Evolutionary conservation across 163 green algal genomes (phyloP).

Genomic region (Scenedesmus sp.): DNA sequence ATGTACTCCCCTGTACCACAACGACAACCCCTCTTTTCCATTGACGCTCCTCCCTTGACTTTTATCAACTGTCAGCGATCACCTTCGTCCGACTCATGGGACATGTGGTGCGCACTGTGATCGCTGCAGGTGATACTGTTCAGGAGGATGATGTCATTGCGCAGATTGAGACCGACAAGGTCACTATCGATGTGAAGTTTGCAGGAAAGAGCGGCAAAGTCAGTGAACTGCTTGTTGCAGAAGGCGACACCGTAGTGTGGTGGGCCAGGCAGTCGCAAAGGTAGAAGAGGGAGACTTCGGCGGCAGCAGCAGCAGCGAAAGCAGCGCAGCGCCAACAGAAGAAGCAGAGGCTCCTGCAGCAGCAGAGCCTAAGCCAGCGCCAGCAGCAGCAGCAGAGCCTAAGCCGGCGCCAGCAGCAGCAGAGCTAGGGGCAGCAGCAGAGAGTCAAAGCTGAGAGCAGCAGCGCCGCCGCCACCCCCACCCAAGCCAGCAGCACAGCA

Average conservation of each 20-base stretch:
- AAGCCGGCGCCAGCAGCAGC: slow-evolving; percentile 1
- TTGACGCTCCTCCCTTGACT: too few species aligned
- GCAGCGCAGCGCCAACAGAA: not conserved
- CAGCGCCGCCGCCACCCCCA: not conserved
- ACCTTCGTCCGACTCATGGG: too few species aligned
- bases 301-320: slow-evolving; percentile 31
- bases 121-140: slow-evolving; percentile 83
- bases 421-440: slow-evolving; percentile 1
- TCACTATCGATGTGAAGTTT: slow-evolving; percentile 85
- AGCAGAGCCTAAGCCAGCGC: slow-evolving; percentile 20
- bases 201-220: slow-evolving; percentile 78
- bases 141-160: slow-evolving; percentile 92
- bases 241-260: slow-evolving; percentile 90
- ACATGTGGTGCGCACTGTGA: too few species aligned
- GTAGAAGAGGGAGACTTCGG: slow-evolving; percentile 75
- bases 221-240: slow-evolving; percentile 79
- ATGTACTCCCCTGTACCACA: too few species aligned
- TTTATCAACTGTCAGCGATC: too few species aligned
- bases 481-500: too few species aligned
- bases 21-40: too few species aligned
- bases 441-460: too few species aligned
- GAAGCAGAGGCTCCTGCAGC: slow-evolving; percentile 36
- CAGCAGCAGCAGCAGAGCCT: not conserved
- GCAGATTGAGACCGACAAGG: slow-evolving; percentile 86
- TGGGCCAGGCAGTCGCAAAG: slow-evolving; percentile 88